phyloP scores from a whole-genome alignment of 2,329 filamentous ascomycete species.

The Fusarium sp. region DNA sequence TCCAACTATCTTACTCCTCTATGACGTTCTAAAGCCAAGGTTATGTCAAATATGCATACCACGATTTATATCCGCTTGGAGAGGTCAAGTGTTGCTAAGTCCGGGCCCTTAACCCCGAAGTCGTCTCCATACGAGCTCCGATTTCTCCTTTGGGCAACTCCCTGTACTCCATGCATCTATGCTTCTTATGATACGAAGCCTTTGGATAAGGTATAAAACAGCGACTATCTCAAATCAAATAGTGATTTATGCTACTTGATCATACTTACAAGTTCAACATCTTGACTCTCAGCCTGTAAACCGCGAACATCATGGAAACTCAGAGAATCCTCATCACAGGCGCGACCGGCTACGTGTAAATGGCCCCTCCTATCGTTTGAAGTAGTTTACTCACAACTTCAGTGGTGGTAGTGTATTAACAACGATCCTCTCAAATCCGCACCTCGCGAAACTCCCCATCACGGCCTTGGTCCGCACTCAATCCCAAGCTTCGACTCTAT shows the following conservation, averaged over 20 bases:
- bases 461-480: not conserved
- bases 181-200: rapidly evolving
- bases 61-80: not conserved
- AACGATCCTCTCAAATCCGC: not conserved
- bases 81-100: not conserved
- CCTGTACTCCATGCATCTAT: not conserved
- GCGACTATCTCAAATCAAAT: too few species aligned
- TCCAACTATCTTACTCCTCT: rapidly evolving
- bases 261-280: not conserved
- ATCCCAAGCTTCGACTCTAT: not conserved
- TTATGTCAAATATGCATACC: not conserved
- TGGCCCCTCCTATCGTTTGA: rapidly evolving
- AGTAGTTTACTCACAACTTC: not conserved
- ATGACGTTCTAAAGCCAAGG: rapidly evolving
- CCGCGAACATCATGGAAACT: not conserved
- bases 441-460: not conserved
- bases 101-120: not conserved
- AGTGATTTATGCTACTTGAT: rapidly evolving
- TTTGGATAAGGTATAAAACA: not conserved
- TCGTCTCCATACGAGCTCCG: not conserved
- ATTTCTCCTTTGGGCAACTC: not conserved
- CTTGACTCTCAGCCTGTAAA: not conserved
- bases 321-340: constrained; percentile 5
- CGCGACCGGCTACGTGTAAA: constrained; percentile 8
- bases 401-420: constrained; percentile 4